These are phyloP conservation scores for Elongisporangium anandrum DNA, from an alignment of 352 stramenopile genomes.

Conservation along the genomic window DNA sequence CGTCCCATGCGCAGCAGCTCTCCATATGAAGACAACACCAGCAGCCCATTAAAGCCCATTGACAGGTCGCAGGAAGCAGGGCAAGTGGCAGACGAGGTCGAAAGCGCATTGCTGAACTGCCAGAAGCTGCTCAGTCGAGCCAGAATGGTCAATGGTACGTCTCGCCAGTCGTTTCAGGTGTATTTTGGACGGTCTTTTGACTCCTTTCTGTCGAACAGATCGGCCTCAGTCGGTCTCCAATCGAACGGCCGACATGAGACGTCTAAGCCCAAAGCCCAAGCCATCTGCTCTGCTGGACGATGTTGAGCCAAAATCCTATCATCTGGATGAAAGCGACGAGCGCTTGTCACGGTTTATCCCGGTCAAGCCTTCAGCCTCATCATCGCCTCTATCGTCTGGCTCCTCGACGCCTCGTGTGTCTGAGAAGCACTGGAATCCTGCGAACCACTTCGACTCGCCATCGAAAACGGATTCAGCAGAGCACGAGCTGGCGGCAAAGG, in stretches of 20 bases:
- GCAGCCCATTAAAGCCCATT: neutral
- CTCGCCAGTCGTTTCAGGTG: neutral
- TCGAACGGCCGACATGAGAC: neutral
- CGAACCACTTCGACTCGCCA: constrained; percentile 1
- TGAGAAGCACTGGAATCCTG: neutral
- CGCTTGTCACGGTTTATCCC: neutral
- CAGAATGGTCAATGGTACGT: constrained; percentile 1
- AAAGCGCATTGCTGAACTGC: constrained; percentile 44
- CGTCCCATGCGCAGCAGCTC: neutral
- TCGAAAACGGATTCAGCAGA: constrained; percentile 17
- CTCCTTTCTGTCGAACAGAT: neutral
- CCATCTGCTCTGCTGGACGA: neutral
- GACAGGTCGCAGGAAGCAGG: constrained; percentile 25
- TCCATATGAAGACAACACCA: neutral
- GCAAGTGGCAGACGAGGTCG: constrained; percentile 48
- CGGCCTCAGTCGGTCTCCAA: neutral
- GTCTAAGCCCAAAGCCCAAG: neutral
- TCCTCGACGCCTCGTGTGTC: neutral
- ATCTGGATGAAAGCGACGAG: neutral
- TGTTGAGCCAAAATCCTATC: neutral
- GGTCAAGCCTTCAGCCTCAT: neutral
- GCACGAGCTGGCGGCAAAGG: constrained; percentile 22
- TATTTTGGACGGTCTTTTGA: neutral
- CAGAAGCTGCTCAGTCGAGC: constrained; percentile 37
- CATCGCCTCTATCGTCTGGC: neutral